Evolutionary conservation across 805 yeast species (phyloP), one percentile per base, ranked within the genome.

Genomic region (Saturnispora diversa): DNA sequence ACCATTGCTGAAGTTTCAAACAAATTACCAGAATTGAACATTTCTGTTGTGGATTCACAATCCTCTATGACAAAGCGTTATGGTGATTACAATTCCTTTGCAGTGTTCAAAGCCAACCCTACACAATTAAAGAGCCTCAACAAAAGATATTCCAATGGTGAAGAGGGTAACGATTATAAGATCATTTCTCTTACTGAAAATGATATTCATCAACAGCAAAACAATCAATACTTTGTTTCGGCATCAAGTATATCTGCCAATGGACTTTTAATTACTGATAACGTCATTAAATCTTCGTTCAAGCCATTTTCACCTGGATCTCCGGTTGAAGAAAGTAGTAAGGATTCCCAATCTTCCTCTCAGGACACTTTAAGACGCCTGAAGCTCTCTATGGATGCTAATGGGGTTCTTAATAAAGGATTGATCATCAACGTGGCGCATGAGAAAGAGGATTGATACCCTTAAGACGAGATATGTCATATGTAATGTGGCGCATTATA

Each of bases 1-100:
- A 21, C 44, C 3, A 29, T 48, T 1, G 38, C 37, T n/a, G 50
- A 50, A 8, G 46, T 47, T 1, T 53, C 57, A 22, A 40, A 35
- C 2, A 50, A 48, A 6, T 32, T 54, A 21, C 47, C 46, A 8
- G 23, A 26, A 6, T 12, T 17, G 21, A n/a, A 30, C 10, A 39
- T 50, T 3, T 40, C 44, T 5, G 22, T 51, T 26, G 35, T 51
- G 13, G 50, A 51, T 37, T 30, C 46, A 25, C 21, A 29, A 21
- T 39, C 39, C 6, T 21, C 23, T 11, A 29, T 46, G 10, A 25
- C 17, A 10, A 25, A 37, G 1, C 22, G 12, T 15, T 45, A 31
- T 17, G 52, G 49, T 3, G 27, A 26, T 4, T 48, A 32, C 28
- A 26, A 28, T 2, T 42, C 52, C 6, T 46, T 48, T 35, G 50